Evolutionary conservation across 208 protist species (phyloP), one percentile per base, ranked within the genome.

Genomic region (Blechomonas ayalai): DNA sequence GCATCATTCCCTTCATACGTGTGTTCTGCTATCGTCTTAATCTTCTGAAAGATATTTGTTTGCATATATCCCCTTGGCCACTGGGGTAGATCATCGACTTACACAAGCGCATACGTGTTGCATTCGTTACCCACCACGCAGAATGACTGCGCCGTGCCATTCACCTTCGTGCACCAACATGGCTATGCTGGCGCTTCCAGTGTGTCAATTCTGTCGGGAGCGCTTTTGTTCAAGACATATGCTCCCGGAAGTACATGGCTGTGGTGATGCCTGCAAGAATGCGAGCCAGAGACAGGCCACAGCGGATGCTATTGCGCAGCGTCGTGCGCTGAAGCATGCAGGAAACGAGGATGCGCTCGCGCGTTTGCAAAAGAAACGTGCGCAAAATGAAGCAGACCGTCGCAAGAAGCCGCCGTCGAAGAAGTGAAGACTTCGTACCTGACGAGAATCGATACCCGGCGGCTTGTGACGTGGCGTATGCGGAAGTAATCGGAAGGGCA

Each of bases 231-330:
- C 79, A 0, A 25, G 44, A n/a, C 83, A 92, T 52, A 57, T 92
- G 56, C 62, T 86, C 23, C 83, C 83, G 3, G 78, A 92, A 35
- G 63, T 73, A n/a, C 83, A 92, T 49, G 83, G 83, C n/a, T 92
- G 83, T 46, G 67, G 75, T 0, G 69, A 84, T 43, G 76, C 69
- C 2, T 74, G 60, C 47, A 81, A 74, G 38, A 86, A 83, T 35
- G 48, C 46, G 9, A 63, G 79, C 8, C 64, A 75, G 43, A 53
- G 65, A 4, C 56, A 84, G 42, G 76, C 78, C n/a, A 73, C 73
- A 3, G 59, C 47, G 12, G 82, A 81, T 31, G 73, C 78, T 5
- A 58, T 56, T 6, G 75, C 59, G 19, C 59, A 81, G 48, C 64
- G 56, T 12, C 61, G 59, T n/a, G 59, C 71, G 10, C 67, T 69